phyloP scores from a whole-genome alignment of 176 grass and related monocot genomes.

The Juncus inflexus region DNA sequence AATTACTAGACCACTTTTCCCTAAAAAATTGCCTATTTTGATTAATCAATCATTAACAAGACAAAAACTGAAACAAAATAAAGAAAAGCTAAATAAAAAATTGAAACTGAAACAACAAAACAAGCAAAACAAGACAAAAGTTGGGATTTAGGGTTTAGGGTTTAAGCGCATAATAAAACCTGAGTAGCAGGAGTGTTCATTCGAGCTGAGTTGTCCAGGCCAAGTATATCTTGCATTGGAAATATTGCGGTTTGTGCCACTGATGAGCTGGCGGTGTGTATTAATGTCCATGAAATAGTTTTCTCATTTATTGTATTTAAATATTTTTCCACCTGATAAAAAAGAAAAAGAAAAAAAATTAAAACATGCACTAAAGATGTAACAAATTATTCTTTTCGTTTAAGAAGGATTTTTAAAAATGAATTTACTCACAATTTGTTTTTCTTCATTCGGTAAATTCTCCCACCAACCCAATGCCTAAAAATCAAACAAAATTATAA shows the following conservation, averaged over 20 bases:
- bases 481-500: constrained; percentile 13
- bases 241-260: constrained; percentile 66
- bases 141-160: no score
- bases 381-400: background rate
- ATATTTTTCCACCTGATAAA: constrained; percentile 63
- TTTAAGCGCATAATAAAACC: constrained; percentile 19
- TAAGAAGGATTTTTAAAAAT: constrained; percentile 3
- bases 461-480: constrained; percentile 86
- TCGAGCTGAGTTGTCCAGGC: constrained; percentile 60
- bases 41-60: no score
- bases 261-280: constrained; percentile 55
- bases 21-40: no score
- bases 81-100: background rate
- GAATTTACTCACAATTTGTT: constrained; percentile 46
- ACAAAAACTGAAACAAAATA: no score
- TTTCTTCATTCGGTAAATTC: constrained; percentile 59
- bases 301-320: constrained; percentile 35
- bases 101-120: constrained; percentile 3
- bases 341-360: constrained; percentile 10
- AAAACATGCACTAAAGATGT: background rate
- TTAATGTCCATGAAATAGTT: constrained; percentile 60
- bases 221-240: constrained; percentile 82
- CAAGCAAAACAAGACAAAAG: background rate
- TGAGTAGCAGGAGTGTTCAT: constrained; percentile 94
- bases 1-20: no score